A percentile compares a stretch with the other conserved stretches of the same genome.
phyloP scores from a whole-genome alignment of 176 grass and related monocot species.

The Urochloa ruziziensis region DNA sequence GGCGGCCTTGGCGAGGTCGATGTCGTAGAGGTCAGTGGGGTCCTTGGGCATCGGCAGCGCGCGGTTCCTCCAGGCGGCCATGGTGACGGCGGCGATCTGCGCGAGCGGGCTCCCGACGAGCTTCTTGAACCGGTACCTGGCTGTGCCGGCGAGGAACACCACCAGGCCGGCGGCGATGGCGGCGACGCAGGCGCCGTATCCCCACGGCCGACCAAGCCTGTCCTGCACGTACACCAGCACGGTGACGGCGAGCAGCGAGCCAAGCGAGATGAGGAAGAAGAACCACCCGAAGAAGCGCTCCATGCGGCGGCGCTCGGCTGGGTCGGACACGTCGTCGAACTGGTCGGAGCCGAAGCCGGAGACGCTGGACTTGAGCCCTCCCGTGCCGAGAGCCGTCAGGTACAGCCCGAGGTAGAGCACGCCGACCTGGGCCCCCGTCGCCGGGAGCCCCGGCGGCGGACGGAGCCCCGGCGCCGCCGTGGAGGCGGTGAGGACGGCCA shows the following conservation, averaged over 20 bases:
- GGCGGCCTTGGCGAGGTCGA: too few relatives aligned
- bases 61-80: constrained; percentile 40
- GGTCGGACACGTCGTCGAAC: constrained; percentile 68
- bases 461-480: constrained; percentile 52
- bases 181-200: constrained; percentile 45
- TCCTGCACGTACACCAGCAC: constrained; percentile 77
- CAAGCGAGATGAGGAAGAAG: constrained; percentile 60
- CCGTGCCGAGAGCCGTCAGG: constrained; percentile 76
- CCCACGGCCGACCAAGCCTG: constrained; percentile 40
- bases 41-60: constrained; percentile 35
- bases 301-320: constrained; percentile 44
- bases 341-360: constrained; percentile 85
- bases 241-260: constrained; percentile 73
- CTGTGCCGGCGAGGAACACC: constrained; percentile 45
- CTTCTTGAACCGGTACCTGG: constrained; percentile 58
- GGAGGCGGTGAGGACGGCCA: constrained; percentile 58
- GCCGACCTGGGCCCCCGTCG: constrained; percentile 41
- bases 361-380: constrained; percentile 83
- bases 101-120: constrained; percentile 47
- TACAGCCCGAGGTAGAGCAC: constrained; percentile 79
- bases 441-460: constrained; percentile 32
- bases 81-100: constrained; percentile 43
- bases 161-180: constrained; percentile 28
- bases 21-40: constrained; percentile 35
- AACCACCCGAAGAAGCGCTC: constrained; percentile 66